A percentile compares a stretch with the other conserved stretches of the same genome.
phyloP scores from a whole-genome alignment of 2,329 filamentous ascomycete genomes.

The Fusarium mangiferae region DNA sequence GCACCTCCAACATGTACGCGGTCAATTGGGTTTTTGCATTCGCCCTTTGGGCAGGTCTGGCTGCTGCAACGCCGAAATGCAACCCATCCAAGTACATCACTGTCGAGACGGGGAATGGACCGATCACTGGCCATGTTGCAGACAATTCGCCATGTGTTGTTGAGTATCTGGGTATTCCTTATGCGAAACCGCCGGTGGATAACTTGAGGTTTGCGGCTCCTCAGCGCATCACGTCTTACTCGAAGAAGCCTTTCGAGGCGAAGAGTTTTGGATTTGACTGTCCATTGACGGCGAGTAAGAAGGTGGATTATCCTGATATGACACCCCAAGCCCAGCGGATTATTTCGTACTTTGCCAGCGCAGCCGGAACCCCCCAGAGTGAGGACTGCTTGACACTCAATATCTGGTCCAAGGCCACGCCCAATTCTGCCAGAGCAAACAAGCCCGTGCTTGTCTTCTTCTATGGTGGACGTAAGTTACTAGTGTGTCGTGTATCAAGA shows the following conservation, averaged over 20 bases:
- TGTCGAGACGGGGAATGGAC: constrained; percentile 48
- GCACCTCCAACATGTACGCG: constrained; percentile 12
- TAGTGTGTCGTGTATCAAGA: background rate
- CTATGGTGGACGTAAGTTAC: constrained; percentile 31
- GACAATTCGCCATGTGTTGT: constrained; percentile 46
- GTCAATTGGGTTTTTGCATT: background rate
- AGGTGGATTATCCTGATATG: constrained; percentile 32
- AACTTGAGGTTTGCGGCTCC: constrained; percentile 52
- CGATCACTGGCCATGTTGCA: constrained; percentile 48
- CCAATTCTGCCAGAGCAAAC: constrained; percentile 19
- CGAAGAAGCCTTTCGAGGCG: constrained; percentile 12
- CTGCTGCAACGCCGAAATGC: constrained; percentile 22
- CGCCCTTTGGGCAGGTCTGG: constrained; percentile 14
- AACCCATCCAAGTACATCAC: constrained; percentile 31
- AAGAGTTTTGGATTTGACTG: constrained; percentile 32
- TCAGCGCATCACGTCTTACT: constrained; percentile 33
- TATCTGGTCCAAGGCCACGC: constrained; percentile 35
- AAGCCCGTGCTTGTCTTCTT: constrained; percentile 40
- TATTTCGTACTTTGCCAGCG: constrained; percentile 35
- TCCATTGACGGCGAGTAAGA: constrained; percentile 27
- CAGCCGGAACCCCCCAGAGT: constrained; percentile 29
- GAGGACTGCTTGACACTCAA: constrained; percentile 40
- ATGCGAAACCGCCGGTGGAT: constrained; percentile 51
- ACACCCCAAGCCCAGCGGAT: constrained; percentile 35
- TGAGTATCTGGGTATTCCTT: constrained; percentile 55